Percentiles rank a stretch among this genome's conserved stretches.
These are phyloP conservation scores for Trichoderma oligosporum DNA, from an alignment of 2,329 filamentous ascomycete genomes.

Conservation along the genomic window DNA sequence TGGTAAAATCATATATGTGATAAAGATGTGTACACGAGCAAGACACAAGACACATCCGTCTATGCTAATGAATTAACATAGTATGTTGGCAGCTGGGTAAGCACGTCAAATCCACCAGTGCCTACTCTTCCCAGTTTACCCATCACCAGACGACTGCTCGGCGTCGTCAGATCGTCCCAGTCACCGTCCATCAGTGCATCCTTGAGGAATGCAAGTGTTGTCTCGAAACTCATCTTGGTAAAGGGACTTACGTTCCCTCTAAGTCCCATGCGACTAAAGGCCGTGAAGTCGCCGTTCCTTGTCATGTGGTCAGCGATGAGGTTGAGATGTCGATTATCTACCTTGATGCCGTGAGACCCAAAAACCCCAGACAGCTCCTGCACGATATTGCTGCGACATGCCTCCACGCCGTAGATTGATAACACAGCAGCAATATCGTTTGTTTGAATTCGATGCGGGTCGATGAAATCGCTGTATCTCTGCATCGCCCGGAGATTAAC, in stretches of 20 bases:
- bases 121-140: slow-evolving; percentile 79
- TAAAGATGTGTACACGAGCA: background rate
- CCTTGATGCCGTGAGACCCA: slow-evolving; percentile 82
- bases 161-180: slow-evolving; percentile 80
- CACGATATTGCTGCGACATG: slow-evolving; percentile 81
- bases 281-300: slow-evolving; percentile 79
- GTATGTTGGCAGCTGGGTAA: slow-evolving; percentile 58
- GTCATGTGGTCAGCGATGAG: slow-evolving; percentile 98
- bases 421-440: slow-evolving; percentile 91
- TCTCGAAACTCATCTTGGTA: slow-evolving; percentile 99
- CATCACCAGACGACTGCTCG: slow-evolving; percentile 83
- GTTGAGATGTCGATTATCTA: slow-evolving; percentile 89
- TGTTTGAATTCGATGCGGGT: slow-evolving; percentile 80
- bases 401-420: slow-evolving; percentile 85
- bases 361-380: slow-evolving; percentile 84
- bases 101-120: slow-evolving; percentile 87
- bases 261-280: slow-evolving; percentile 89
- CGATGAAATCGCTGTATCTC: slow-evolving; percentile 77
- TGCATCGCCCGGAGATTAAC: slow-evolving; percentile 91
- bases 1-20: background rate
- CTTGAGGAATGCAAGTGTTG: slow-evolving; percentile 86
- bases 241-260: slow-evolving; percentile 83
- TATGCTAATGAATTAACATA: slow-evolving; percentile 32
- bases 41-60: background rate
- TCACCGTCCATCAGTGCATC: slow-evolving; percentile 89